Conservation (phyloP, 169 alveolate genomes). For the Plasmodium yoelii region DNA sequence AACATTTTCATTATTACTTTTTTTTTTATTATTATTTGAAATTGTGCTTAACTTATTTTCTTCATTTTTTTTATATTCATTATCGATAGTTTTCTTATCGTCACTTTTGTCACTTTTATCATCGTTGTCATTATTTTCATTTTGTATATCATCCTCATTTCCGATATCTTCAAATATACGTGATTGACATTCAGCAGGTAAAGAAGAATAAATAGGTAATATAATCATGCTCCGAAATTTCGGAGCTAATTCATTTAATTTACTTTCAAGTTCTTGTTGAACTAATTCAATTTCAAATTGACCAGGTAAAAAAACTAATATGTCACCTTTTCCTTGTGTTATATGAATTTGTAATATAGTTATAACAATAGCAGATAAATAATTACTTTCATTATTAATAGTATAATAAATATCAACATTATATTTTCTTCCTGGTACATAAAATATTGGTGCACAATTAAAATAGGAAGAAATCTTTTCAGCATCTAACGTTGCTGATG, state of each 20-base stretch:
- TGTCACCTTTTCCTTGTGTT: conserved; percentile 99
- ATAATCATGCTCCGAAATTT: conserved; percentile 89
- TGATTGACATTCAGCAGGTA: conserved; percentile 99
- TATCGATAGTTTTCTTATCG: not conserved
- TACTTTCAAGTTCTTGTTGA: conserved; percentile 90
- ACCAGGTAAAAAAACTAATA: conserved; percentile 98
- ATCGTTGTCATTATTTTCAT: not conserved
- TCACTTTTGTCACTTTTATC: not conserved
- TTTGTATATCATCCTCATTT: conserved; percentile 74
- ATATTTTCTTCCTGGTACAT: conserved; percentile 97
- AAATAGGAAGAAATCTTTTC: conserved; percentile 98
- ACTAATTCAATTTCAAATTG: conserved; percentile 98
- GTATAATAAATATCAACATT: conserved; percentile 99
- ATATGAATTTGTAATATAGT: conserved; percentile 99
- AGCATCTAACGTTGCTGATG: conserved; percentile 99
- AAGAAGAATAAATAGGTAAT: conserved; percentile 97
- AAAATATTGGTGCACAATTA: conserved; percentile 95
- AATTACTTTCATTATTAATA: conserved; percentile 99
- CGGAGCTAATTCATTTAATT: conserved; percentile 66
- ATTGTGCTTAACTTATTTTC: not conserved
- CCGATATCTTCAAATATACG: conserved; percentile 97
- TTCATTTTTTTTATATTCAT: not conserved
- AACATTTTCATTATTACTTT: conserved; percentile 1
- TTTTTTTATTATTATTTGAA: not conserved
- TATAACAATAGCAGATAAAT: conserved; percentile 97